A percentile compares a stretch with the other conserved stretches of the same genome.
phyloP scores from a whole-genome alignment of 768 basidiomycete species.

The Gloeopeniophorella convolvens region DNA sequence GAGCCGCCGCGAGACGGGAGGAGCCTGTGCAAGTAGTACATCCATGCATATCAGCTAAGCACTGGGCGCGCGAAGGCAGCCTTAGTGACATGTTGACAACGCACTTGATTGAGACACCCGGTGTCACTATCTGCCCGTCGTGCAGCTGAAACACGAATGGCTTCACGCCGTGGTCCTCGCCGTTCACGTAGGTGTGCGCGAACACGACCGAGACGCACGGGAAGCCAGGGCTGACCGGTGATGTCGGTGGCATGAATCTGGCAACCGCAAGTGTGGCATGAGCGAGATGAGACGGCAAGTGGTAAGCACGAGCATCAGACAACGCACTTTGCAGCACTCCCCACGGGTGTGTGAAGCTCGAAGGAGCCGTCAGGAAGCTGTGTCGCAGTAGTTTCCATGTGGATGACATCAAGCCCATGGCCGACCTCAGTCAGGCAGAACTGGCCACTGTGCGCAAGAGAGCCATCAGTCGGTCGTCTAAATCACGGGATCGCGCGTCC shows the following conservation, averaged over 20 bases:
- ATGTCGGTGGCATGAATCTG: constrained; percentile 40
- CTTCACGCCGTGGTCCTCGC: constrained; percentile 31
- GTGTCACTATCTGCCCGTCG: constrained; percentile 33
- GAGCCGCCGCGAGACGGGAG: constrained; percentile 16
- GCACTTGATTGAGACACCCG: constrained; percentile 29
- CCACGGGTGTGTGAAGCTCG: constrained; percentile 32
- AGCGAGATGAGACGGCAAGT: neutral
- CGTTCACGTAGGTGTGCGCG: constrained; percentile 32
- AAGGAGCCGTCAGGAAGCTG: constrained; percentile 32
- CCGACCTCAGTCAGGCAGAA: constrained; percentile 40
- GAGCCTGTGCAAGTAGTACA: neutral
- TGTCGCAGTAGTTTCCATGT: constrained; percentile 39
- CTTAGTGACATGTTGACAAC: neutral
- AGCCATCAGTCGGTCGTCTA: too few relatives aligned
- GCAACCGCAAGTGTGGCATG: neutral
- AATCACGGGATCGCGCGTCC: neutral
- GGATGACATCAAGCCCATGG: constrained; percentile 37
- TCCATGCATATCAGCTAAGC: neutral
- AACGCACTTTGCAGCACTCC: constrained; percentile 34
- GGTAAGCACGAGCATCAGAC: neutral
- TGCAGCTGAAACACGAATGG: constrained; percentile 35
- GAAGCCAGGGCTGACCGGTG: constrained; percentile 24
- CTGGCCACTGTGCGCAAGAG: constrained; percentile 29
- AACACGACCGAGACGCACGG: constrained; percentile 35
- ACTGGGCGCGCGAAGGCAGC: too few relatives aligned